Base-by-base conservation (phyloP, 2,329 filamentous ascomycete genomes). In the Venturia carpophila region DNA sequence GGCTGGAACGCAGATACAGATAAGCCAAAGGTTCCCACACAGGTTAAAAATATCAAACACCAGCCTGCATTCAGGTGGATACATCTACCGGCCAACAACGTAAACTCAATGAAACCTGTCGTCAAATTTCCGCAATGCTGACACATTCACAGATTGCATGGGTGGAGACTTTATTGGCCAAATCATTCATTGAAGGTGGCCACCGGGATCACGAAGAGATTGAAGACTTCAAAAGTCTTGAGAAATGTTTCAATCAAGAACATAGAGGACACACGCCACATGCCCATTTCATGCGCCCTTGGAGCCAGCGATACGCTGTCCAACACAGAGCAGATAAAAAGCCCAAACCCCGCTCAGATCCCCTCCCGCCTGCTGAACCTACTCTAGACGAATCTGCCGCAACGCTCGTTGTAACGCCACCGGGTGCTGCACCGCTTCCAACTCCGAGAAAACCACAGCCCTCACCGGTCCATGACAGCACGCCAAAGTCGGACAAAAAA, bases 101-200 rank as follows among this genome's bases (percentile, higher is more conserved):
- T 84, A 69, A 52, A 37, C 15, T 19, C 17, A 10, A 13, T 42
- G 6, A 34, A 19, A 3, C 43, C 24, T 19, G 3, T 17, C 37
- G 56, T 21, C 41, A 62, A 2, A 5, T 27, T 19, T n/a, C 27
- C 24, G 7, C 21, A 17, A 19, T 15, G n/a, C 52, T 58, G 19
- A 58, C 30, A 37, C 52, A n/a, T 27, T 34, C 11, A 5, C 37
- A 58, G 52, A 58, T 58, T 17, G 80, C 82, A 0, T 88, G 85
- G 85, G 81, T 84, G 5, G 84, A 87, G 72, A 80, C 84, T 0
- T 75, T 88, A 1, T 74, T 87, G n/a, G 83, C 84, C 0, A 87
- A 87, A 68, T 80, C 80, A 9, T 87, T 87, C 68, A 83, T 87
- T 42, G 85, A 88, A 71, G 82, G 84, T 45, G 84, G 84, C 0